Base-by-base conservation (phyloP, 768 basidiomycete species). In the Boletus subcaerulescens region DNA sequence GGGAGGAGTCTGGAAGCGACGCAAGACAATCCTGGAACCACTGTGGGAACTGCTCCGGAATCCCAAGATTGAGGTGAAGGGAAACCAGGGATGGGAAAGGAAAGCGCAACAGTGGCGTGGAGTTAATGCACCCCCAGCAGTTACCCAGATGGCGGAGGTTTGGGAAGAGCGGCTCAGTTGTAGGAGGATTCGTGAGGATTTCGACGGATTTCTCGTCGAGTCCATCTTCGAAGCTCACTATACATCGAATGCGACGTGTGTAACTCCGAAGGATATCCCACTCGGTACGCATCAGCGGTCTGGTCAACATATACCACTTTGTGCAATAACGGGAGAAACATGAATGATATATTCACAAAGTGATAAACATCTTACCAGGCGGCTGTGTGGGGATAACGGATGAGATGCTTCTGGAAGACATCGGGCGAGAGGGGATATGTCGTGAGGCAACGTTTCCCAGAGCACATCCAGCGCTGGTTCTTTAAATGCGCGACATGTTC, bases 401-500 rank as follows among this genome's bases (percentile, higher is more conserved):
- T 24, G 22, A 24, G 22, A 24, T 24, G 32, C 32, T 32, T 12
- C 32, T 9, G 35, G 35, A 17, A 48, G 20, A 38, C 46, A 48
- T 7, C 35, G 14, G 4, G 20, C 35, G 18, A 47, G 14, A 12
- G 35, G 35, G 6, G 10, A 36, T 0, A 48, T 6, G 22, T 38
- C 18, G 22, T 7, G 22, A 24, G 22, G 12, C 46, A 48, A 24
- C 7, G 22, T 22, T 5, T 22, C 4, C 46, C 46, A 48, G 4
- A 48, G 46, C 4, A 48, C 14, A 9, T 48, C 46, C n/a, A 48
- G 17, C 11, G 46, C 46, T 3, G 46, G 46, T 11, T 38, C 46
- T 17, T 48, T 48, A 20, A 48, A 48, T 33, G 35, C 15, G 17
- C 7, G 46, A 26, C 46, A 48, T 9, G 46, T 48, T 38, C 20